Conservation (phyloP, 2,329 filamentous ascomycete genomes). For the Elsinoe arachidis region DNA sequence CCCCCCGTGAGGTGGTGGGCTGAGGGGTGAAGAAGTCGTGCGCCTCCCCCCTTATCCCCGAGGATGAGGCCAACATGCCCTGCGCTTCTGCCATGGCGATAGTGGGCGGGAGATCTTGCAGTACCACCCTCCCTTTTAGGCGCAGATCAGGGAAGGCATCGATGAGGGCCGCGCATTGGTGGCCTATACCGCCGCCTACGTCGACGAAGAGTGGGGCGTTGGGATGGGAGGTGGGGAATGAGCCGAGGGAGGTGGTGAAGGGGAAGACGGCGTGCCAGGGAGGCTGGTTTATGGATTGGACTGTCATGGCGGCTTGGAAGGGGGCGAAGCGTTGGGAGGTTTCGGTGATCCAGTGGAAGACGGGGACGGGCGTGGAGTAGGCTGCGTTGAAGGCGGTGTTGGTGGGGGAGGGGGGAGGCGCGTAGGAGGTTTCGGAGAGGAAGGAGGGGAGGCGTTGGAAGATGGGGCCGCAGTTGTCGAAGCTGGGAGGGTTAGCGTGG, state of each 20-base stretch:
- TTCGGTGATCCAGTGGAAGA: too few relatives aligned
- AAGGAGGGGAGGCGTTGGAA: neutral
- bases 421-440: neutral
- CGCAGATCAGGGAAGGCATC: constrained; percentile 13
- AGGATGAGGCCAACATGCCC: neutral
- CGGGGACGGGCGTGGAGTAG: too few relatives aligned
- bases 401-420: too few relatives aligned
- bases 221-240: neutral
- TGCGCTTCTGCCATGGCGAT: constrained; percentile 13
- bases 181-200: constrained; percentile 20
- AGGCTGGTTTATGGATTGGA: neutral
- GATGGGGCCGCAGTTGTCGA: neutral
- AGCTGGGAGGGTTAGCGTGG: neutral
- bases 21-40: constrained; percentile 18
- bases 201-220: constrained; percentile 18
- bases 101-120: constrained; percentile 23
- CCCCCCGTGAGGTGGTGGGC: neutral
- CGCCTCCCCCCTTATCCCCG: neutral
- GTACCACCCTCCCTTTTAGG: constrained; percentile 18
- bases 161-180: constrained; percentile 19
- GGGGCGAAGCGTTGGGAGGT: too few relatives aligned
- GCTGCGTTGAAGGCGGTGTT: too few relatives aligned
- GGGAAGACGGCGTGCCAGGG: neutral
- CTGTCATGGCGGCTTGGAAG: too few relatives aligned
- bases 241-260: neutral